Evolutionary conservation across 2,329 filamentous ascomycete species (phyloP), one percentile per base, ranked within the genome.

Genomic region (Lasiodiplodia citricola): DNA sequence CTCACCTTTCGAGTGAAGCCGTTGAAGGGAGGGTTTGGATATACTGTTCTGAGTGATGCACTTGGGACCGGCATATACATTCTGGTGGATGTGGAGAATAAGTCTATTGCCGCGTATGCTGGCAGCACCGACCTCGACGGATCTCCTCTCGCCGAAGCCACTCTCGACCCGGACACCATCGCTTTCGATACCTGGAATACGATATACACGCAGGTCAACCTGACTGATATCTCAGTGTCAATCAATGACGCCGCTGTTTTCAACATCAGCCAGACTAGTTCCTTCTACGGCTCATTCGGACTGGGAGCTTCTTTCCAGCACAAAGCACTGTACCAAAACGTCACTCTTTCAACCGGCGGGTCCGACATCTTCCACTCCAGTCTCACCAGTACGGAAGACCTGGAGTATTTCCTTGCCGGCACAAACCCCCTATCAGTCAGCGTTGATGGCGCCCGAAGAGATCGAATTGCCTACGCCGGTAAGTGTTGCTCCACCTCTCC

Each of bases 391-490:
- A 66, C 60, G 2, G 67, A 69, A 4, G 75, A 75, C 54, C 69
- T 80, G 23, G 6, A 71, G 5, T 77, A 80, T 67, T 81, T 80
- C 62, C 71, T 80, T 7, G 73, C 80, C 56, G 79, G 78, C 7
- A 72, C 74, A 13, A 81, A 81, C 66, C 78, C 78, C 3, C 56
- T 70, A 3, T 70, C 74, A 13, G 75, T 73, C 31, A 74, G 75
- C 16, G 79, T 80, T 2, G 79, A 80, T 69, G 79, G 78, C 31
- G 79, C 79, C 2, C 73, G 77, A 5, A 73, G 78, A 4, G 78
- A 79, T 70, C 73, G 77, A 18, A 78, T 78, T 63, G 73, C 77
- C 3, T 79, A 79, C 62, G 69, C 74, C 0, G 77, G 52, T 55
- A 23, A 23, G 23, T 23, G 23, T 23, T 23, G 23, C 23, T 23